A percentile compares a stretch with the other conserved stretches of the same genome.
phyloP scores from a whole-genome alignment of 208 protist genomes.

The Trypanosoma boissoni region DNA sequence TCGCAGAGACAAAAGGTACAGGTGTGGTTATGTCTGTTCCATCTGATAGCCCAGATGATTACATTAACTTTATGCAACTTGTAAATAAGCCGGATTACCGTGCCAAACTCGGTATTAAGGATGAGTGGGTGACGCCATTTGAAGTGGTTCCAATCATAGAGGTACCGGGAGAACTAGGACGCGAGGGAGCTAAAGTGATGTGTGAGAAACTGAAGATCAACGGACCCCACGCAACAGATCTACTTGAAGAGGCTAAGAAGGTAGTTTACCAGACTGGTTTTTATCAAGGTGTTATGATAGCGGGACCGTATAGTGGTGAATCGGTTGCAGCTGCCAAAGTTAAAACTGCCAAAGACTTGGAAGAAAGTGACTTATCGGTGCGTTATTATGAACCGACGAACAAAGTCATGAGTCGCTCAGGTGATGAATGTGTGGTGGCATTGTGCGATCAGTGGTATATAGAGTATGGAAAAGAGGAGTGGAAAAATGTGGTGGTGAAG shows the following conservation, averaged over 20 bases:
- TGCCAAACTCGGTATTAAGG: conserved; percentile 91
- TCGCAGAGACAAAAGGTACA: conserved; percentile 97
- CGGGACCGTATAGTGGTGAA: conserved; percentile 64
- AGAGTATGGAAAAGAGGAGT: conserved; percentile 98
- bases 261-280: conserved; percentile 97
- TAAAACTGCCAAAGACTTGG: conserved; percentile 70
- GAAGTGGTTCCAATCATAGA: conserved; percentile 96
- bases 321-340: conserved; percentile 96
- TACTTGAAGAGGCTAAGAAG: conserved; percentile 98
- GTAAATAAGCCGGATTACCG: conserved; percentile 94
- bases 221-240: conserved; percentile 93
- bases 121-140: conserved; percentile 95
- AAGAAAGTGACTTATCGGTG: conserved; percentile 78
- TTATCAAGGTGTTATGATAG: conserved; percentile 95
- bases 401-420: conserved; percentile 97
- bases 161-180: conserved; percentile 87
- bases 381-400: conserved; percentile 97
- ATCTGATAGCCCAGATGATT: conserved; percentile 99
- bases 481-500: conserved; percentile 85
- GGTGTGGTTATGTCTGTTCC: conserved; percentile 98
- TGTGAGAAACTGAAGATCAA: conserved; percentile 97
- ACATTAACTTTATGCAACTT: conserved; percentile 96
- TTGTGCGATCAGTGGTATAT: conserved; percentile 99
- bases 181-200: conserved; percentile 73
- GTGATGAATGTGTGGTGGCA: conserved; percentile 99